phyloP scores from a whole-genome alignment of 257 asterid genomes.

The Mentha longifolia region DNA sequence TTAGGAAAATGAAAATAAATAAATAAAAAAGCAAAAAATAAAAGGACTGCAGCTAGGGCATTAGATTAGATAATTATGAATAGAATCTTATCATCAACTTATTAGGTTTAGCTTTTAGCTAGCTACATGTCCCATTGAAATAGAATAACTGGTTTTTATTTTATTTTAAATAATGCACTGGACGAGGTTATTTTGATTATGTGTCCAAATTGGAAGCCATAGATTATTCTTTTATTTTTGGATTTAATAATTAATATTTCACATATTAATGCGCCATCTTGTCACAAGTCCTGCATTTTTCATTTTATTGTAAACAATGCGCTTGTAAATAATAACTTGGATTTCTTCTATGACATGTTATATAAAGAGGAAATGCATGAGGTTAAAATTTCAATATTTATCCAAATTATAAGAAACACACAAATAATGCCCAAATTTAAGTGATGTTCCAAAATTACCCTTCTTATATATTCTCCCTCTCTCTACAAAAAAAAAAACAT shows the following conservation, averaged over 20 bases:
- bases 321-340: too few relatives aligned
- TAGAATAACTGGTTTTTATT: neutral
- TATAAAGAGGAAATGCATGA: too few relatives aligned
- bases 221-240: neutral
- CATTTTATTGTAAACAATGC: too few relatives aligned
- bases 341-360: too few relatives aligned
- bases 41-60: neutral
- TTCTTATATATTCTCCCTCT: too few relatives aligned
- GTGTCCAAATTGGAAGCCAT: neutral
- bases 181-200: neutral
- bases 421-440: too few relatives aligned
- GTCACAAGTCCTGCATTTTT: neutral
- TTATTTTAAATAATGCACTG: neutral
- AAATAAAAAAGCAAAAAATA: neutral
- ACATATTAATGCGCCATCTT: neutral
- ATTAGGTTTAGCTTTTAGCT: constrained; percentile 7
- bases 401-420: too few relatives aligned
- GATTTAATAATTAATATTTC: too few relatives aligned
- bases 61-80: too few relatives aligned
- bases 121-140: constrained; percentile 6
- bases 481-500: too few relatives aligned
- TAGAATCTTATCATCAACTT: constrained; percentile 2
- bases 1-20: neutral
- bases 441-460: too few relatives aligned
- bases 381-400: too few relatives aligned